Conservation (phyloP, 306 rosid genomes). For the Gleditsia sinensis region DNA sequence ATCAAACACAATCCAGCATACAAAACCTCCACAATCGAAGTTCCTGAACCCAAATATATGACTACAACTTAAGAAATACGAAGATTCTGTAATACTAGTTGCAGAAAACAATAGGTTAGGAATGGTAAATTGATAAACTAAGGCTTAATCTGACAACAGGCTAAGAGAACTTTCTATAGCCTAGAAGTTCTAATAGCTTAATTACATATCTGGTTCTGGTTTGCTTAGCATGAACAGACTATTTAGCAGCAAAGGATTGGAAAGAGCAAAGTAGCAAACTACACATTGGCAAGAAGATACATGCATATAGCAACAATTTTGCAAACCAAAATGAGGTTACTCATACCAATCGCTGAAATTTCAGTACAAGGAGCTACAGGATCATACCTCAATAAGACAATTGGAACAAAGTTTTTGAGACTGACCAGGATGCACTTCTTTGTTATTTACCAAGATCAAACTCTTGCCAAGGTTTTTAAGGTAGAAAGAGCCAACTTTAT, state of each 20-base stretch:
- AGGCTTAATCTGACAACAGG: background rate
- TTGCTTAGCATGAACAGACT: background rate
- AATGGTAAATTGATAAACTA: constrained; percentile 4
- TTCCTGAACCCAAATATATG: background rate
- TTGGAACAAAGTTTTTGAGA: constrained; percentile 59
- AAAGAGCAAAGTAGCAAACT: background rate
- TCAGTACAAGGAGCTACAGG: constrained; percentile 14
- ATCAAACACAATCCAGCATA: background rate
- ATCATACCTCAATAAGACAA: constrained; percentile 88
- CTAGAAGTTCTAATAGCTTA: background rate
- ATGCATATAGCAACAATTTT: background rate
- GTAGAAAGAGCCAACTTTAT: constrained; percentile 68
- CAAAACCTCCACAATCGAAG: constrained; percentile 4
- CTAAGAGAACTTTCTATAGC: constrained; percentile 1
- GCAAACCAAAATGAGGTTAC: constrained; percentile 26
- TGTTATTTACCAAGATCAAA: constrained; percentile 70
- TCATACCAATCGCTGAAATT: constrained; percentile 15
- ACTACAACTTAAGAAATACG: background rate
- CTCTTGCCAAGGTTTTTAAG: constrained; percentile 79
- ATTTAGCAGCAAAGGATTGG: background rate
- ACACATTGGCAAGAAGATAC: background rate
- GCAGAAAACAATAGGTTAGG: constrained; percentile 2
- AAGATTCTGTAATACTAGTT: background rate
- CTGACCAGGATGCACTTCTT: constrained; percentile 70
- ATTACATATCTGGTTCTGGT: background rate